Conservation (phyloP, 83 land plant species). For the Isoetes engelmannii region DNA sequence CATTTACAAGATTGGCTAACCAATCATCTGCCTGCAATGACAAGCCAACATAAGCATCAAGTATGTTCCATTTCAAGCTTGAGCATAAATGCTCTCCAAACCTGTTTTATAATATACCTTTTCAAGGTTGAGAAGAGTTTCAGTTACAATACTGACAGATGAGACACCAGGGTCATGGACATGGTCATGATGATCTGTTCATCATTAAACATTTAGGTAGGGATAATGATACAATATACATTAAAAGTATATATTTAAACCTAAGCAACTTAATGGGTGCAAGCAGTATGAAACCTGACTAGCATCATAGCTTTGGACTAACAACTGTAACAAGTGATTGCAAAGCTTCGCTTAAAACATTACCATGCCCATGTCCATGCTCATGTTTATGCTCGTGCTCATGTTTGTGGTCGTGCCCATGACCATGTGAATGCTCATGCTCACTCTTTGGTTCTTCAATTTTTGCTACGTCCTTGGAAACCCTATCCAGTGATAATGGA, state of each 20-base stretch:
- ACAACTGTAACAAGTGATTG: too few species aligned
- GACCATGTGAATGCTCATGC: conserved; percentile 34
- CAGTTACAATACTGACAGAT: conserved; percentile 93
- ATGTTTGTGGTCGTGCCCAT: conserved; percentile 40
- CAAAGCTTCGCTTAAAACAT: too few species aligned
- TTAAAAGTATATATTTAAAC: conserved; percentile 2
- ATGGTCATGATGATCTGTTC: conserved; percentile 51
- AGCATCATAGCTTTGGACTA: not conserved
- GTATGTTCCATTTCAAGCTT: not conserved
- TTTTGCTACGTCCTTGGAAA: not conserved
- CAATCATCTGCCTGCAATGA: conserved; percentile 76
- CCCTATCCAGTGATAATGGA: too few species aligned
- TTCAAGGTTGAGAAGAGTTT: conserved; percentile 73
- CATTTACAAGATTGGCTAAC: conserved; percentile 68
- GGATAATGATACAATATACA: too few species aligned
- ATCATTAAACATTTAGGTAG: too few species aligned
- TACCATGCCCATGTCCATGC: not conserved
- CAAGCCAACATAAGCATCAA: not conserved
- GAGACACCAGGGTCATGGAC: conserved; percentile 97
- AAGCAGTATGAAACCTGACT: too few species aligned
- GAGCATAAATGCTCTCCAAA: not conserved
- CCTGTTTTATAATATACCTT: conserved; percentile 43
- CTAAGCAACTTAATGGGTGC: not conserved
- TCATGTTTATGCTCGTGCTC: conserved; percentile 20
- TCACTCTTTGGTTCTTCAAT: conserved; percentile 49